Base-by-base conservation (phyloP, 1,284 basidiomycete genomes). In the Leucoagaricus sp. region DNA sequence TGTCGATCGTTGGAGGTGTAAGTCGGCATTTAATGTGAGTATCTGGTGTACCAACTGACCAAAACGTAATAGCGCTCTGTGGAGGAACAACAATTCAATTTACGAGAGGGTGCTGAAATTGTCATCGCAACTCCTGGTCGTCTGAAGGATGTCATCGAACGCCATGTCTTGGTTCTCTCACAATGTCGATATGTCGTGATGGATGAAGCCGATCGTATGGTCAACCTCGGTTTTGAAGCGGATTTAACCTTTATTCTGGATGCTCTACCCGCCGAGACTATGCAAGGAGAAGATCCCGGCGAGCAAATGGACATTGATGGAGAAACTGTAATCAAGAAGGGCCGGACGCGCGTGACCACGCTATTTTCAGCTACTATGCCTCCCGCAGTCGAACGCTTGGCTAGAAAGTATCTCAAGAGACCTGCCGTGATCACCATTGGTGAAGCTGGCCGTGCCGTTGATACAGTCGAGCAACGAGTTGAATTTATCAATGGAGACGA, bases 201-300 rank as follows among this genome's bases (percentile, higher is more conserved):
- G 94, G 97, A 99, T 72, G 96, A 99, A 78, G 97, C 97, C 17
- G 96, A 99, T 72, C 86, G 96, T 55, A 98, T 99, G 96, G 94
- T 99, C 57, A 89, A 97, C 68, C 86, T 99, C 29, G 97, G 97
- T 9, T 99, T 98, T 72, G 97, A 99, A 72, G 85, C 84, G 13
- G 94, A 96, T 69, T 77, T 99, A 50, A 94, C 92, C 38, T 98
- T 94, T 70, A 99, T 99, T 64, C 78, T 99, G 51, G 96, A 98
- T 72, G 86, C 93, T 58, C 80, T 99, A 61, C 96, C 97, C 3
- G 80, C 84, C 2, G 91, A 91, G 53, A 86, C 90, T 52, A 86
- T 96, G 79, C 88, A 91, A 63, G 94, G 93, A 3, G 94, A 95
- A 62, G 87, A 89, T 61, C 69, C 79, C 55, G 81, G 80, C 53